phyloP scores from a whole-genome alignment of 345 rosid species.

The Brassica carinata region DNA sequence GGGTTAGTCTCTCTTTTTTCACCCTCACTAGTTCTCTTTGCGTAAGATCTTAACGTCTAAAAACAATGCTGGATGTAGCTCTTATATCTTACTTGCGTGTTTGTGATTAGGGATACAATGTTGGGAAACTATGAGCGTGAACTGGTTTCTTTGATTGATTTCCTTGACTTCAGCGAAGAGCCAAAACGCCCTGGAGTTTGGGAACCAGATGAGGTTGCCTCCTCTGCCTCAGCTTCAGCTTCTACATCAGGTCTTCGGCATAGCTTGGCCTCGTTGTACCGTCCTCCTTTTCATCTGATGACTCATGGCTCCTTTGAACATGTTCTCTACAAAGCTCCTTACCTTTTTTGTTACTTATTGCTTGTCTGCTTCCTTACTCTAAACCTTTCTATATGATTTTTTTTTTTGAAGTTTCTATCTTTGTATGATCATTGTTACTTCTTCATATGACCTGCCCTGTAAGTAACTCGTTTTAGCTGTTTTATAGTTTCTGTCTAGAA shows the following conservation, averaged over 20 bases:
- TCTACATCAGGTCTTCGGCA: constrained; percentile 57
- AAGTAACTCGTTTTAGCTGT: not conserved
- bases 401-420: not conserved
- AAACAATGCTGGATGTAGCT: constrained; percentile 15
- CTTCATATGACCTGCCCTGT: not conserved
- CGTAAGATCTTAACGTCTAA: not conserved
- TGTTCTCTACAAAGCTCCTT: constrained; percentile 42
- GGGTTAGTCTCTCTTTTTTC: constrained; percentile 50
- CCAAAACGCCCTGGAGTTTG: constrained; percentile 82
- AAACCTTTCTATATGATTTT: too few species aligned
- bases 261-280: constrained; percentile 89
- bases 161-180: constrained; percentile 92
- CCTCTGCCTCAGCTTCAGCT: constrained; percentile 35
- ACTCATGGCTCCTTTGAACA: constrained; percentile 88
- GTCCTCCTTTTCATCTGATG: constrained; percentile 93
- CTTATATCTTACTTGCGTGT: constrained; percentile 16
- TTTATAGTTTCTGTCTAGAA: not conserved
- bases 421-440: not conserved
- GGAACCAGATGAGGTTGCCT: constrained; percentile 51
- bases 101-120: constrained; percentile 55
- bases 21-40: not conserved
- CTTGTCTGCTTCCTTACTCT: too few species aligned
- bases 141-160: constrained; percentile 69
- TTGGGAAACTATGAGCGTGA: constrained; percentile 51
- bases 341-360: too few species aligned